A percentile compares a stretch with the other conserved stretches of the same genome.
Evolutionary conservation across 164 flowering plant species (phyloP).

Genomic region (Sedum album): DNA sequence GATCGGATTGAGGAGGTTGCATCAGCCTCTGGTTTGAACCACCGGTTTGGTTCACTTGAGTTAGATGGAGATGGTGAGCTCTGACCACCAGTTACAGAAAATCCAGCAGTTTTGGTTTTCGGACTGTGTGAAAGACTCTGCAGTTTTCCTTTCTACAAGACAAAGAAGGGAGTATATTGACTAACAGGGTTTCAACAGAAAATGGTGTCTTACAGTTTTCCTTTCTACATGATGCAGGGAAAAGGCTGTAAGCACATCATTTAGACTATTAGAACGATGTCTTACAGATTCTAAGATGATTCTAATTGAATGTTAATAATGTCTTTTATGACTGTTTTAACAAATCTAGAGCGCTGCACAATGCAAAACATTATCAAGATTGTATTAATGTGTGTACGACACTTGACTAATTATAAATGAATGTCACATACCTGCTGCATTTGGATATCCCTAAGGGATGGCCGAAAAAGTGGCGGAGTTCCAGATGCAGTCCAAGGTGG

Average conservation of each 20-base stretch:
- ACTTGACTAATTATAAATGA: neutral
- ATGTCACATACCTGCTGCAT: conserved; percentile 69
- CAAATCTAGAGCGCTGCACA: neutral
- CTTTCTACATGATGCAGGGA: neutral
- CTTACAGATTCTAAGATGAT: neutral
- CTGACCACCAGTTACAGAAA: conserved; percentile 43
- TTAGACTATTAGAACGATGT: neutral
- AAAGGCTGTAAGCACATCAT: neutral
- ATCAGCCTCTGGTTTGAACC: conserved; percentile 84
- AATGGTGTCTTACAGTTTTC: too few species aligned
- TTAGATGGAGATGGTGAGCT: conserved; percentile 96
- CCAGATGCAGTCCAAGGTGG: conserved; percentile 90
- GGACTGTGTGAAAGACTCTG: conserved; percentile 65
- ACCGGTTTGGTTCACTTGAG: conserved; percentile 49
- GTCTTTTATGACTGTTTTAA: neutral
- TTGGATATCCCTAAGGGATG: conserved; percentile 90
- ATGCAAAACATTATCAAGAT: neutral
- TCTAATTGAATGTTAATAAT: neutral
- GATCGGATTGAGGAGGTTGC: conserved; percentile 79
- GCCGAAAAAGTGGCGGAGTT: conserved; percentile 74
- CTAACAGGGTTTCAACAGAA: neutral
- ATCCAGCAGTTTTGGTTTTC: conserved; percentile 59
- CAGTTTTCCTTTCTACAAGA: conserved; percentile 39
- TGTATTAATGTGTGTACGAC: too few species aligned
- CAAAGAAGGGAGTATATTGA: neutral